A percentile compares a stretch with the other conserved stretches of the same genome.
phyloP scores from a whole-genome alignment of 2,329 filamentous ascomycete genomes.

The Colletotrichum sp. region DNA sequence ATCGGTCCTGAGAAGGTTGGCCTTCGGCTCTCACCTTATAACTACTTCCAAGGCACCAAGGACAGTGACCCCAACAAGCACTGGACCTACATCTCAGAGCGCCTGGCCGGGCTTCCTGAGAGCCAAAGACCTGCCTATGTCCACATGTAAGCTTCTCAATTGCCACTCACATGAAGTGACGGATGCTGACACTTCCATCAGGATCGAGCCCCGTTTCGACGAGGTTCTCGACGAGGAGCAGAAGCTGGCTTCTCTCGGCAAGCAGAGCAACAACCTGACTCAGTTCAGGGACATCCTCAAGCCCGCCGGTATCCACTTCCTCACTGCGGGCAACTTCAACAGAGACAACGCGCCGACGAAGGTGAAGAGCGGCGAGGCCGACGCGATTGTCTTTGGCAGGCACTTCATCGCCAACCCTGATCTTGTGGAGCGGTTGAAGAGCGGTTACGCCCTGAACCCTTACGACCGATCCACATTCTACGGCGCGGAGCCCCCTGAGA shows the following conservation, averaged over 20 bases:
- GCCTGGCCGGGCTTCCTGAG: constrained; percentile 36
- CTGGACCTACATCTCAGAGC: constrained; percentile 39
- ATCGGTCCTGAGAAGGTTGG: constrained; percentile 58
- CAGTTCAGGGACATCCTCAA: constrained; percentile 45
- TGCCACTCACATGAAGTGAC: rapidly evolving
- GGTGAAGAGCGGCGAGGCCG: constrained; percentile 31
- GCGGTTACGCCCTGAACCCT: constrained; percentile 23
- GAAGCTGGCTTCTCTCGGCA: constrained; percentile 44
- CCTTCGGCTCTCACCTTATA: constrained; percentile 52
- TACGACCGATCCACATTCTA: constrained; percentile 36
- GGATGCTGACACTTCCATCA: not conserved
- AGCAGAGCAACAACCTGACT: constrained; percentile 36
- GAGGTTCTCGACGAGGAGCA: constrained; percentile 48
- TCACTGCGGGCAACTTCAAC: constrained; percentile 55
- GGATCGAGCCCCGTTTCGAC: constrained; percentile 52
- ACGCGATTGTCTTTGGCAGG: constrained; percentile 37
- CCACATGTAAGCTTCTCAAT: constrained; percentile 41
- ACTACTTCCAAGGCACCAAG: constrained; percentile 34
- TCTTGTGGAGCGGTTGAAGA: constrained; percentile 28
- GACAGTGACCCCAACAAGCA: constrained; percentile 34
- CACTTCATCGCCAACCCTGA: constrained; percentile 33
- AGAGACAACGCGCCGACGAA: constrained; percentile 43
- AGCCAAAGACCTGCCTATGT: constrained; percentile 45
- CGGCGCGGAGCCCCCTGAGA: constrained; percentile 24
- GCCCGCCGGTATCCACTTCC: constrained; percentile 44